phyloP scores from a whole-genome alignment of 257 asterid species.

The Anisodus tanguticus region DNA sequence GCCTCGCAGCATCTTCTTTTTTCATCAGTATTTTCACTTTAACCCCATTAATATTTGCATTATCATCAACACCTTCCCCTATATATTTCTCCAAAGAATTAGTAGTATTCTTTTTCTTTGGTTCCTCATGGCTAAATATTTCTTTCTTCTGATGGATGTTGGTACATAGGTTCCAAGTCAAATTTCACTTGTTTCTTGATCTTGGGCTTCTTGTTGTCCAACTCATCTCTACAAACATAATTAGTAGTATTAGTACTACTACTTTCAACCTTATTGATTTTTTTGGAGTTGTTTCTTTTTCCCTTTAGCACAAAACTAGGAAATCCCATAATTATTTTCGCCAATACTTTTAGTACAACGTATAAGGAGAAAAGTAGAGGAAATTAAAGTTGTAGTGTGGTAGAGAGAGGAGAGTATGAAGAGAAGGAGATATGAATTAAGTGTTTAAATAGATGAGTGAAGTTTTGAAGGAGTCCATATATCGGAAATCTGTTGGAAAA shows the following conservation, averaged over 20 bases:
- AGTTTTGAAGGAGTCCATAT: slow-evolving; percentile 17
- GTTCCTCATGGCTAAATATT: background rate
- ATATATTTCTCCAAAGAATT: background rate
- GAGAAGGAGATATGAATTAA: background rate
- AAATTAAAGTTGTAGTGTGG: background rate
- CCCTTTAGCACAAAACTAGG: background rate
- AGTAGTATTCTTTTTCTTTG: background rate
- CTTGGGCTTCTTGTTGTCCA: slow-evolving; percentile 22
- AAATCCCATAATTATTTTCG: slow-evolving; percentile 17
- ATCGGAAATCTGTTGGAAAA: too few relatives aligned
- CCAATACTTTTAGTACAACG: background rate
- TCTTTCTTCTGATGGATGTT: background rate
- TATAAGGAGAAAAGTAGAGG: background rate
- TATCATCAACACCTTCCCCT: background rate
- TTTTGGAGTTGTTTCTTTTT: slow-evolving; percentile 7
- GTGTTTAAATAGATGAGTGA: background rate
- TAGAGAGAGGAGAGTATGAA: background rate
- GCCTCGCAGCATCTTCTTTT: slow-evolving; percentile 40
- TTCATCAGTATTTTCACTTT: slow-evolving; percentile 42
- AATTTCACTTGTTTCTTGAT: slow-evolving; percentile 33
- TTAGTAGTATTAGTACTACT: background rate
- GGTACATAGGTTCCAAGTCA: background rate
- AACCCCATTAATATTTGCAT: background rate
- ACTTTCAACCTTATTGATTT: background rate
- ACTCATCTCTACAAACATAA: slow-evolving; percentile 20